These are phyloP conservation scores for Fusarium acutatum DNA, from an alignment of 2,329 filamentous ascomycete genomes.

Conservation along the genomic window DNA sequence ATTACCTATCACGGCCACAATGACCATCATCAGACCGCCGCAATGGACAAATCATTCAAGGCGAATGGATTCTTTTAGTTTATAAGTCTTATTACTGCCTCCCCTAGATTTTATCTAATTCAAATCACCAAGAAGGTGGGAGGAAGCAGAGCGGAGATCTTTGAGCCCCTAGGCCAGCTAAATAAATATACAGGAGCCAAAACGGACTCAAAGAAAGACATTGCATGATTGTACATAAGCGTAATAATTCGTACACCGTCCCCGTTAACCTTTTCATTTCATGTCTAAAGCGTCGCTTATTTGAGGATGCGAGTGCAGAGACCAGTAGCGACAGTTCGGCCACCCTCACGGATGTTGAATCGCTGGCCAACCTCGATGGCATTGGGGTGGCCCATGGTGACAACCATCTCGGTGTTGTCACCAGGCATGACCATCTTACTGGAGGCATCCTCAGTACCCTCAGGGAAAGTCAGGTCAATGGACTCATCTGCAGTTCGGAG, in stretches of 20 bases:
- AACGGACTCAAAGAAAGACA: constrained; percentile 42
- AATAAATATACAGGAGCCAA: constrained; percentile 51
- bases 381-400: constrained; percentile 83
- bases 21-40: not conserved
- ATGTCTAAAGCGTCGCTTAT: constrained; percentile 49
- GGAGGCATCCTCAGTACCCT: constrained; percentile 75
- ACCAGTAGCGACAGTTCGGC: constrained; percentile 86
- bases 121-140: constrained; percentile 50
- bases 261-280: constrained; percentile 24
- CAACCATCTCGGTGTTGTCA: constrained; percentile 98
- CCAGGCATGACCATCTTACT: constrained; percentile 94
- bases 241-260: constrained; percentile 38
- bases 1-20: not conserved
- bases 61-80: constrained; percentile 18
- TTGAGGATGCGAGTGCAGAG: constrained; percentile 78
- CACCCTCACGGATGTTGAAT: constrained; percentile 98
- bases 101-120: constrained; percentile 42
- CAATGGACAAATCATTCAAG: not conserved
- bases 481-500: constrained; percentile 89
- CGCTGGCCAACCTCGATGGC: constrained; percentile 92
- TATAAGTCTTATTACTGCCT: constrained; percentile 45
- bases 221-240: constrained; percentile 42
- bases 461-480: constrained; percentile 85
- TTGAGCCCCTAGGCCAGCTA: constrained; percentile 43
- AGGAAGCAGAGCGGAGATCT: constrained; percentile 55